Evolutionary conservation across 1,139 yeast species (phyloP).

Genomic region (Pichia sp.): DNA sequence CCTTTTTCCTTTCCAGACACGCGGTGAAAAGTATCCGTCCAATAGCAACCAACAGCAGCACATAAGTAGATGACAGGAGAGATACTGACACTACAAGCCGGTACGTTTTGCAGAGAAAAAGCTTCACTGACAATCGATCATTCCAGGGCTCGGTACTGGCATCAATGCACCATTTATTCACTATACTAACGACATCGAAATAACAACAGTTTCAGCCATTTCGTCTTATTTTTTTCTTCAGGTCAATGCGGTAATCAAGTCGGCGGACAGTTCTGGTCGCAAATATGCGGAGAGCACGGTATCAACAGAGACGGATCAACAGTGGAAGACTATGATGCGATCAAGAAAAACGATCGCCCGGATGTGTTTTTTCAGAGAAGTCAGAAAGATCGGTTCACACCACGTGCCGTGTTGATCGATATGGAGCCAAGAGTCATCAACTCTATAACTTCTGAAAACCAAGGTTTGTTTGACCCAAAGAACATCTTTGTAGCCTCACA

Average conservation of each 20-base stretch:
- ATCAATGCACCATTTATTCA: no score
- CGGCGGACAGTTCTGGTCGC: slow-evolving; percentile 91
- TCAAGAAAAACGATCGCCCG: slow-evolving; percentile 60
- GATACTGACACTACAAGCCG: slow-evolving; percentile 58
- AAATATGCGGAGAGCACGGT: slow-evolving; percentile 83
- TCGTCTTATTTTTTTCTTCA: slow-evolving; percentile 12
- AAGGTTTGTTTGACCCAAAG: slow-evolving; percentile 72
- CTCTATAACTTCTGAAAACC: slow-evolving; percentile 37
- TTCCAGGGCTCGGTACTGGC: no score
- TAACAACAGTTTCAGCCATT: background rate
- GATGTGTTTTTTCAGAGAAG: slow-evolving; percentile 78
- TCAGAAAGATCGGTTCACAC: slow-evolving; percentile 75
- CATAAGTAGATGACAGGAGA: slow-evolving; percentile 37
- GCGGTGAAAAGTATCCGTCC: slow-evolving; percentile 57
- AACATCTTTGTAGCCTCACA: slow-evolving; percentile 71
- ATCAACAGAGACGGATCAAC: slow-evolving; percentile 66
- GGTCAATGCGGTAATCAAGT: slow-evolving; percentile 98
- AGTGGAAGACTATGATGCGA: slow-evolving; percentile 24
- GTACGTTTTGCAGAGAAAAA: slow-evolving; percentile 25
- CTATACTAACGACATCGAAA: no score
- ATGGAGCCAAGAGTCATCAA: slow-evolving; percentile 86
- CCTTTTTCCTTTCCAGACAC: background rate
- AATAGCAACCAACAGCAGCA: slow-evolving; percentile 31
- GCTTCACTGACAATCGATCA: background rate
- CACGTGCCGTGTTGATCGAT: slow-evolving; percentile 79